Evolutionary conservation across 1,284 basidiomycete species (phyloP), one percentile per base, ranked within the genome.

Genomic region (Hemileccinum hortonii): DNA sequence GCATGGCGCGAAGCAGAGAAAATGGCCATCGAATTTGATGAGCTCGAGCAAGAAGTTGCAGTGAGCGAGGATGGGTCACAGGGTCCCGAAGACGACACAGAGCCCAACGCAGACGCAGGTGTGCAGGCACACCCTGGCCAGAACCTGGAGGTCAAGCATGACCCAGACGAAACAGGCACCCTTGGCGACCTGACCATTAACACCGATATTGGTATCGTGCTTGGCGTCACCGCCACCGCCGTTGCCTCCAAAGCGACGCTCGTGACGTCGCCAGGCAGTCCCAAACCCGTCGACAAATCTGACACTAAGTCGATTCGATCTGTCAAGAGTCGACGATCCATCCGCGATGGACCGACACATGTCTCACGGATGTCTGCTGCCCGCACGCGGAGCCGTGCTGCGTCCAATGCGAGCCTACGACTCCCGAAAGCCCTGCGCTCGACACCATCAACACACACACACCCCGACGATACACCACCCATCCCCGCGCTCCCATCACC

Each of bases 1-100:
- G 89, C 87, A 2, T 91, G 89, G 89, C 76, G 76, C 43, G 82
- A 85, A 54, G 89, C 88, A 2, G 84, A 89, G 60, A 80, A 79
- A 38, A 73, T 90, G 58, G 89, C 87, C 3, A 67, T 73, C 47
- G 86, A 89, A 64, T 76, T 89, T 60, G 85, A 89, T 61, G 79
- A 81, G 44, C 71, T 55, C 58, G 71, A 69, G 11, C 65, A 75
- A 26, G 70, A 67, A 12, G 71, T 66, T n/a, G 55, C 38, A 49
- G 63, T 58, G 19, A 51, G 47, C 19, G 51, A 72, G 44, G 65
- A 63, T 10, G 59, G 18, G 2, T 55, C 50, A 5, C 59, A 59
- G 8, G 58, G 2, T 26, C 18, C 43, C 4, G 61, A 61, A 22
- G 61, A 58, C 21, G 62, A 58, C 8, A 58, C 53, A 33, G 62